Base-by-base conservation (phyloP, 2,329 filamentous ascomycete genomes). In the Clarireedia sp. region DNA sequence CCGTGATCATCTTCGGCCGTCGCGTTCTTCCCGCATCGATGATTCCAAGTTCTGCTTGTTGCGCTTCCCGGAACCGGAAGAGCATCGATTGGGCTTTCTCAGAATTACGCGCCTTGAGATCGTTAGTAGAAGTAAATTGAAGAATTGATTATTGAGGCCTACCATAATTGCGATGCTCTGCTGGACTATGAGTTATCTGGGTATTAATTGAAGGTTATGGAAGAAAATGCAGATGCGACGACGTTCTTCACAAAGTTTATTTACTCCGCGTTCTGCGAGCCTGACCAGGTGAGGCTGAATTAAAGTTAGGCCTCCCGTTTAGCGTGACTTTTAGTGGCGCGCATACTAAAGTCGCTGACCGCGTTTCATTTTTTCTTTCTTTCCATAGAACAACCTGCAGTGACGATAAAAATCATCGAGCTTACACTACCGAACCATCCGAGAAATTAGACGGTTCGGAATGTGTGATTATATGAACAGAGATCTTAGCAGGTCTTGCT, bases 1-100 rank as follows among this genome's bases (percentile, higher is more conserved):
- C 84, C 46, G 90, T 95, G 71, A 97, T 96, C 61, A 86, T 81
- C 73, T 92, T 95, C 51, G 94, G 94, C 2, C 94, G 90, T 10
- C 91, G 89, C 8, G 90, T 87, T 59, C 91, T 89, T 57, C 90
- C 88, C 26, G 87, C 87, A 76, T 97, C 92, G 73, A 99, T 89
- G 72, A 97, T 96, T 68, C 92, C 92, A 48, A 96, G 81, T 74
- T 96, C 91, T 62, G 90, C 90, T 63, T 92, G 92, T 81, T 97
- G 94, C 66, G 92, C 89, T 69, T 95, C 94, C 72, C 94, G 90
- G 79, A 99, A 99, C 79, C 94, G 92, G 78, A 96, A 99, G 73
- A 99, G 92, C 92, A 99, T 99, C 48, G 91, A 96, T 78, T 99
- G 94, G 68, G 94, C 92, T 74, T 97, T 99, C 80, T 97, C 92